These are phyloP conservation scores for Ophiostoma ulmi DNA, from an alignment of 2,329 filamentous ascomycete genomes.

Conservation along the genomic window DNA sequence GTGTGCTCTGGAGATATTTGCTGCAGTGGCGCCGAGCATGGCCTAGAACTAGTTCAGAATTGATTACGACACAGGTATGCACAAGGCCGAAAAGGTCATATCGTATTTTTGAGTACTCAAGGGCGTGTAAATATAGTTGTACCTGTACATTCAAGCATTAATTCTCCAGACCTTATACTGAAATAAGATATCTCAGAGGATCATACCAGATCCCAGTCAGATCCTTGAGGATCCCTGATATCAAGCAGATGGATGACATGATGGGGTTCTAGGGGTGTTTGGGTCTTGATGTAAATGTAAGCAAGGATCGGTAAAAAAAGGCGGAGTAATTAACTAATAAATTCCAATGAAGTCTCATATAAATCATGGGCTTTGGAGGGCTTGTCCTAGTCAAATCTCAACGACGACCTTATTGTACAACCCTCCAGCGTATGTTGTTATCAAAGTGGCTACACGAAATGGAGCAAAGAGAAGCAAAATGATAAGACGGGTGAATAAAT, in stretches of 20 bases:
- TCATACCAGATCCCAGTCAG: background rate
- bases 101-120: background rate
- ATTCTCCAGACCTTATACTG: background rate
- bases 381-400: background rate
- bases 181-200: background rate
- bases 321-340: background rate
- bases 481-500: background rate
- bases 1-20: background rate
- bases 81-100: background rate
- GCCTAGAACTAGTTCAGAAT: background rate
- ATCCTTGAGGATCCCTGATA: background rate
- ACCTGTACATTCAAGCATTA: background rate
- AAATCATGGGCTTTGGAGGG: background rate
- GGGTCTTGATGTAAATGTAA: background rate
- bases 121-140: background rate
- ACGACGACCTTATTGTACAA: background rate
- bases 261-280: background rate
- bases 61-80: background rate
- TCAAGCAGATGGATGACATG: background rate
- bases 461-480: background rate
- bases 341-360: background rate
- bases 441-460: background rate
- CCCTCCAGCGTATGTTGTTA: background rate
- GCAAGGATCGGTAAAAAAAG: background rate
- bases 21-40: background rate